Percentiles rank a stretch among this genome's conserved stretches.
These are phyloP conservation scores for Monosporozyma yasuniensis DNA, from an alignment of 805 yeast species.

Conservation along the genomic window DNA sequence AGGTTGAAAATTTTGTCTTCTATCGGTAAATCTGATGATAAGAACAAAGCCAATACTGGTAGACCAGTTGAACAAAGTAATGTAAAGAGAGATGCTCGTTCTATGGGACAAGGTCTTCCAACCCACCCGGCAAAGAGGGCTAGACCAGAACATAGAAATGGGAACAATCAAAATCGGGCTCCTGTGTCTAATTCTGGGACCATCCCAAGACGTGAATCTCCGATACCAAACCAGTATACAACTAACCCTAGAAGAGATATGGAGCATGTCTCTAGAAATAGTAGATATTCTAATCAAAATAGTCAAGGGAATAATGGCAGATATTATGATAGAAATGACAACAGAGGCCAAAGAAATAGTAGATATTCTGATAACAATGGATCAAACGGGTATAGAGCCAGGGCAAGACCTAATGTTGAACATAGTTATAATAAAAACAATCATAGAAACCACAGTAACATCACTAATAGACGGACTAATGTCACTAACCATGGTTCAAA, in stretches of 20 bases:
- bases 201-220: neutral
- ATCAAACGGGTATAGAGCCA: neutral
- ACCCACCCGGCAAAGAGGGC: neutral
- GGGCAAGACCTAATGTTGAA: neutral
- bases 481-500: neutral
- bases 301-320: neutral
- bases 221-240: neutral
- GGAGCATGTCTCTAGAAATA: neutral
- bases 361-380: neutral
- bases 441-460: neutral
- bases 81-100: neutral
- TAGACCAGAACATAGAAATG: neutral
- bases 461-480: neutral
- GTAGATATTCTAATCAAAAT: neutral
- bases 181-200: neutral
- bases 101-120: neutral
- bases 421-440: neutral
- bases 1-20: conserved; percentile 24
- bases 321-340: neutral
- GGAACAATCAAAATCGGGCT: neutral
- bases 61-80: neutral
- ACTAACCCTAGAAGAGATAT: neutral
- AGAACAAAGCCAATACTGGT: neutral
- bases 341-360: neutral
- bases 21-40: conserved; percentile 9